phyloP scores from a whole-genome alignment of 106 monocot genomes.

The Triglochin maritima region DNA sequence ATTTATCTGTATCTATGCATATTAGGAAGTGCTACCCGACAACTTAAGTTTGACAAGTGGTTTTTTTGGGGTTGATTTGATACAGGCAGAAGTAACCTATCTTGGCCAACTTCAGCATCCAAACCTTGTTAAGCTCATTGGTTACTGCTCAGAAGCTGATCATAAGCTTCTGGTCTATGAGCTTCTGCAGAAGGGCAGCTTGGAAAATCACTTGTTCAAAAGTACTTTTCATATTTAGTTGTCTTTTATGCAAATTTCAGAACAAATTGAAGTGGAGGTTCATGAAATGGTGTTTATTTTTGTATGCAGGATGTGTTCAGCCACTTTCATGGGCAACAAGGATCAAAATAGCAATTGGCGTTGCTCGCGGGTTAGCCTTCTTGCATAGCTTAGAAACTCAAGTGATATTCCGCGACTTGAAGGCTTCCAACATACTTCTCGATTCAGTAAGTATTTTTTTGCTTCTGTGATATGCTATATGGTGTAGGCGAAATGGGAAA shows the following conservation, averaged over 20 bases:
- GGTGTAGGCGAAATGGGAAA: background rate
- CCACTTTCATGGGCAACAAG: slow-evolving; percentile 60
- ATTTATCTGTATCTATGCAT: background rate
- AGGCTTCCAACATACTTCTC: slow-evolving; percentile 85
- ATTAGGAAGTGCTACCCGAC: background rate
- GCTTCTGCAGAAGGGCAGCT: slow-evolving; percentile 79
- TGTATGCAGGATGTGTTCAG: slow-evolving; percentile 36
- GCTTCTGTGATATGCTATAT: background rate
- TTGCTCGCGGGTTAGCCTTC: slow-evolving; percentile 70
- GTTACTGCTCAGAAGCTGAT: slow-evolving; percentile 71
- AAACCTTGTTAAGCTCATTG: slow-evolving; percentile 83
- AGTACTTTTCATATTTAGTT: slow-evolving; percentile 15
- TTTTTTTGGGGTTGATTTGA: too few relatives aligned
- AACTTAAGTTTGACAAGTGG: background rate
- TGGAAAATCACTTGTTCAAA: slow-evolving; percentile 83
- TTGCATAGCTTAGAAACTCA: slow-evolving; percentile 54
- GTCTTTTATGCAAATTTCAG: too few relatives aligned
- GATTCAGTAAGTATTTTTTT: slow-evolving; percentile 39
- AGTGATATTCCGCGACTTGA: slow-evolving; percentile 84
- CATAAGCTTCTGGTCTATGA: slow-evolving; percentile 86
- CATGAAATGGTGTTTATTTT: too few relatives aligned
- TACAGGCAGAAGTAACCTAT: slow-evolving; percentile 78
- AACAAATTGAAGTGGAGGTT: too few relatives aligned
- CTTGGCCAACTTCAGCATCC: slow-evolving; percentile 74
- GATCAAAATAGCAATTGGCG: slow-evolving; percentile 62